Evolutionary conservation across 345 rosid species (phyloP), one percentile per base, ranked within the genome.

Genomic region (Erysimum cheiranthoides): DNA sequence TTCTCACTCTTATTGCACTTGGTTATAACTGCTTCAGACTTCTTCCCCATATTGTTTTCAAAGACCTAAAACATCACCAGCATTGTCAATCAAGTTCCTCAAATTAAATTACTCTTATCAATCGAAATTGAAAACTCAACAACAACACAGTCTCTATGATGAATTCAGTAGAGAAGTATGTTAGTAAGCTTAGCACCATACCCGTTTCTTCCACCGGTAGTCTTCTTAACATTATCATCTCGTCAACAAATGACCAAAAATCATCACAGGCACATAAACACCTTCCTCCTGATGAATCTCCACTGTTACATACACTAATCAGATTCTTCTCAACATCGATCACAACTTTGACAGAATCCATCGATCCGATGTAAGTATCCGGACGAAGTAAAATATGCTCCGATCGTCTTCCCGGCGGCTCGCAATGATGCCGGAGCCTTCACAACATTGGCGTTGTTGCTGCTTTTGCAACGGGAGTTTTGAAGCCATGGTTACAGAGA

Each of bases 181-280:
- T 96, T 96, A 0, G 99, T 83, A 6, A 96, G 95, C 88, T 96
- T 93, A 2, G 99, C 98, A 7, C 99, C 25, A 21, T 88, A 93
- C 1, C 98, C 98, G 10, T 96, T 96, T 65, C 99, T 85, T 5
- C 98, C 99, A 13, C 99, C 98, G 3, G 99, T 96, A 1, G 99
- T 96, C 86, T 96, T 96, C 88, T 89, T 96, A 63, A 39, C 82
- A 3, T 82, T 75, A 66, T 96, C 99, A 30, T 96, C 89, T 93
- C 0, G 98, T 96, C 74, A 96, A 78, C 80, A 96, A 75, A 69
- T 96, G 97, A 8, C 99, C 98, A 28, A 96, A 96, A 3, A 93
- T 96, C 89, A 93, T 71, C 25, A 0, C 25, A 21, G 25, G 25
- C 25, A 21, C 25, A 21, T 21, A 21, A 21, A 21, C 25, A 21